Conservation (phyloP, 495 filamentous ascomycete species). For the Hamigera avellanea region DNA sequence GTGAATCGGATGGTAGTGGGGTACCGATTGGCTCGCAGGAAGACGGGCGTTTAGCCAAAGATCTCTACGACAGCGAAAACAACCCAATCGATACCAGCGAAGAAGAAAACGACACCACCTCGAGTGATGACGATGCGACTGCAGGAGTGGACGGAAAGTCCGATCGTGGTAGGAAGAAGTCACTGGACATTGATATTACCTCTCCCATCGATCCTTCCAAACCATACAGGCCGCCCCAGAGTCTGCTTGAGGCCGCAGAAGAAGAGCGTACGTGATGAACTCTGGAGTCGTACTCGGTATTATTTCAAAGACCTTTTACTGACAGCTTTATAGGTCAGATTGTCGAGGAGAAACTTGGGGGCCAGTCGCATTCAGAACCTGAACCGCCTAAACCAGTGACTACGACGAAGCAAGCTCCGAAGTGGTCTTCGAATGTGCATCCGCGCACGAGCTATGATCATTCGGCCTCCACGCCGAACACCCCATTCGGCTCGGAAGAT, state of each 20-base stretch:
- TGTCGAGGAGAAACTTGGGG: background rate
- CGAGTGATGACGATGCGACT: constrained; percentile 34
- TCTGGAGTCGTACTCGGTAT: background rate
- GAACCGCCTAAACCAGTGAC: constrained; percentile 7
- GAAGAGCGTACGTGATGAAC: constrained; percentile 56
- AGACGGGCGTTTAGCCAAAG: constrained; percentile 58
- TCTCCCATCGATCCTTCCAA: constrained; percentile 10
- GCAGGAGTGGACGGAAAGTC: background rate
- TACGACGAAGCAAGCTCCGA: constrained; percentile 8
- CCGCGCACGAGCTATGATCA: constrained; percentile 71
- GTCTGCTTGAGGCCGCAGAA: constrained; percentile 56
- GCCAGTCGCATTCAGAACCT: background rate
- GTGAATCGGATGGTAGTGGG: constrained; percentile 22
- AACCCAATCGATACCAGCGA: constrained; percentile 39
- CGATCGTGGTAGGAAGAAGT: constrained; percentile 12
- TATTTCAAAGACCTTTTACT: no score
- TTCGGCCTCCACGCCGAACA: constrained; percentile 54
- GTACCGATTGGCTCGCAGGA: constrained; percentile 11
- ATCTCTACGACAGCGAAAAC: constrained; percentile 53
- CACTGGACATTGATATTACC: constrained; percentile 14
- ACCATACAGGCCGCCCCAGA: constrained; percentile 22
- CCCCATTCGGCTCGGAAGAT: constrained; percentile 74
- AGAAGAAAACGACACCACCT: constrained; percentile 35
- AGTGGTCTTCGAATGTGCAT: constrained; percentile 61
- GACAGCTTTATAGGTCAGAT: background rate